Percentiles rank a stretch among this genome's conserved stretches.
Evolutionary conservation across 2,329 filamentous ascomycete species (phyloP).

Genomic region (Zymoseptoria tritici): DNA sequence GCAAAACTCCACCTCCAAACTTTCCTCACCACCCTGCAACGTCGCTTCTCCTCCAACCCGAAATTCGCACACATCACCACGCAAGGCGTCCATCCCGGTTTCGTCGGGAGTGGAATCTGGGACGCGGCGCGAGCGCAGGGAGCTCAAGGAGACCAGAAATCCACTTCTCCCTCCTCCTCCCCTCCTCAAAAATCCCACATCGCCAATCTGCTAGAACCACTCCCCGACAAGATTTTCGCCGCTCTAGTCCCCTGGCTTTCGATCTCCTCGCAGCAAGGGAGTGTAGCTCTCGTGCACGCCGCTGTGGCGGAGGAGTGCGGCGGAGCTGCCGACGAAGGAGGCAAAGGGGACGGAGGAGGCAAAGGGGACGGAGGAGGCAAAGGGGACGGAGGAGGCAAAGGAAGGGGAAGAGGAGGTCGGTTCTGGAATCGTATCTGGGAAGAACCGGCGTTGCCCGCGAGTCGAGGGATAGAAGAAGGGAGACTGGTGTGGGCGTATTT

Average conservation of each 20-base stretch:
- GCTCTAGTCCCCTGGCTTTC: constrained; percentile 5
- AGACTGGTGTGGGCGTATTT: constrained; percentile 17
- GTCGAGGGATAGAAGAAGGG: constrained; percentile 13
- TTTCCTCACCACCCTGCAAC: constrained; percentile 28
- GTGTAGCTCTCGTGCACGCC: constrained; percentile 17
- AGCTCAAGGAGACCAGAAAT: background rate
- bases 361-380: no score
- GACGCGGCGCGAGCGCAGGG: no score
- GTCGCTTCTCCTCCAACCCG: constrained; percentile 13
- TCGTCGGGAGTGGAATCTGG: constrained; percentile 23
- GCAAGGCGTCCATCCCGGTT: constrained; percentile 29
- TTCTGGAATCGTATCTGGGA: constrained; percentile 24
- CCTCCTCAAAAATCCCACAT: background rate
- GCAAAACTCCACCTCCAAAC: constrained; percentile 30
- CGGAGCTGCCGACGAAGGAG: no score
- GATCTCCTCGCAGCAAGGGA: constrained; percentile 22
- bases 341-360: no score
- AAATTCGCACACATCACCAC: constrained; percentile 24
- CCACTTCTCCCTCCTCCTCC: background rate
- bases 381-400: no score
- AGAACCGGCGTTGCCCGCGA: constrained; percentile 20
- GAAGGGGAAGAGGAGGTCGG: constrained; percentile 15
- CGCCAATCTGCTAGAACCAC: background rate
- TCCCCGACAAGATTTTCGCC: background rate
- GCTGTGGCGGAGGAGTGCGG: constrained; percentile 13